Evolutionary conservation across 495 filamentous ascomycete genomes (phyloP).

Genomic region (Lentithecium fluviatile): DNA sequence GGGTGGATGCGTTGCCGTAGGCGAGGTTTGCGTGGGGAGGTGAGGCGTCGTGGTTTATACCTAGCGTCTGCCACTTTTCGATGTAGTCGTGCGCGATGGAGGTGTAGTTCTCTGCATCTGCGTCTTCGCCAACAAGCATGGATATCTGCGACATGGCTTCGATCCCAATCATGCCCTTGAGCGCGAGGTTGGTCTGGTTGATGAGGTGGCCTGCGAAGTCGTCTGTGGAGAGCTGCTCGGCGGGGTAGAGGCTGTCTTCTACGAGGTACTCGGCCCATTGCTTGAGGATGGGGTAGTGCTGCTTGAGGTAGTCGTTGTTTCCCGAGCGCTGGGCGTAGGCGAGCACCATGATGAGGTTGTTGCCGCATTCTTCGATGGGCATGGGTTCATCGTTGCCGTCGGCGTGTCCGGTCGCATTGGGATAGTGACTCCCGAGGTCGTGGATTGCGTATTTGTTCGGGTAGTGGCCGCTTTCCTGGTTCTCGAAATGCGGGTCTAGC

Average conservation of each 20-base stretch:
- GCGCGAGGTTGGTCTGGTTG: slow-evolving; percentile 45
- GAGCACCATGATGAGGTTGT: slow-evolving; percentile 44
- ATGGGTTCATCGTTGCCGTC: slow-evolving; percentile 38
- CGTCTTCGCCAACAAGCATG: slow-evolving; percentile 31
- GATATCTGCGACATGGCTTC: slow-evolving; percentile 42
- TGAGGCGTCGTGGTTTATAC: slow-evolving; percentile 34
- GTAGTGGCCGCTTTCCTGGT: slow-evolving; percentile 40
- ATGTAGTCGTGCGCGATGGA: slow-evolving; percentile 40
- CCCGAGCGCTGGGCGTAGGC: slow-evolving; percentile 53
- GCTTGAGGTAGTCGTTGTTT: slow-evolving; percentile 47
- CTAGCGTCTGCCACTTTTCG: slow-evolving; percentile 38
- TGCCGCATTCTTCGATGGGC: slow-evolving; percentile 45
- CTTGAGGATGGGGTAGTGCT: slow-evolving; percentile 39
- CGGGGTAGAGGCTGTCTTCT: slow-evolving; percentile 39
- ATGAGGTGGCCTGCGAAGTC: slow-evolving; percentile 41
- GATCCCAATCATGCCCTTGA: slow-evolving; percentile 46
- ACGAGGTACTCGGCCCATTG: slow-evolving; percentile 43
- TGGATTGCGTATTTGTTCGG: slow-evolving; percentile 39
- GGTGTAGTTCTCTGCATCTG: slow-evolving; percentile 37
- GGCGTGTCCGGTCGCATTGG: slow-evolving; percentile 41
- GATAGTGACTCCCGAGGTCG: slow-evolving; percentile 40
- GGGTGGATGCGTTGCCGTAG: slow-evolving; percentile 46
- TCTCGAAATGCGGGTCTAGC: slow-evolving; percentile 40
- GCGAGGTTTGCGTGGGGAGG: slow-evolving; percentile 44
- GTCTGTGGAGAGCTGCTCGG: slow-evolving; percentile 42